A percentile compares a stretch with the other conserved stretches of the same genome.
Conservation (phyloP, 257 asterid species). For the Oldenlandia corymbosa region DNA sequence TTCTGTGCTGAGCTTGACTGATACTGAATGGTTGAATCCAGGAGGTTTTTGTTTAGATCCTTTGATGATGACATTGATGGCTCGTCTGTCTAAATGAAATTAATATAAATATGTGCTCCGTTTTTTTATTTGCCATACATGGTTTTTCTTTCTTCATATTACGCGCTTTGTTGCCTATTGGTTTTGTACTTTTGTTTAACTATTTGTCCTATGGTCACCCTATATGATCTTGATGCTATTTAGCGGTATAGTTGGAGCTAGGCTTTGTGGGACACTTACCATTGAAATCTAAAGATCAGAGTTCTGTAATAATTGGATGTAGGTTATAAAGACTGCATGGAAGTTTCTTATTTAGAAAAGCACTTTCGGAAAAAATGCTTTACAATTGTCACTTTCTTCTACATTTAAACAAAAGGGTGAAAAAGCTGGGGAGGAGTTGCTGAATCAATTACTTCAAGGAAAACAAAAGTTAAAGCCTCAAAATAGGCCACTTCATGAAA, state of each 20-base stretch:
- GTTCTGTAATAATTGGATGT: no score
- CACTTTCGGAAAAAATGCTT: not conserved
- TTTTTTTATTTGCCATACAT: not conserved
- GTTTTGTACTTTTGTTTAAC: not conserved
- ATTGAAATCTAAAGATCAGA: no score
- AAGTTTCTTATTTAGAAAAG: no score
- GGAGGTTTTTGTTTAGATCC: not conserved
- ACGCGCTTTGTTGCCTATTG: not conserved
- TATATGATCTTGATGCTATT: not conserved
- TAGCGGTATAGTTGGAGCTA: not conserved
- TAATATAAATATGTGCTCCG: not conserved
- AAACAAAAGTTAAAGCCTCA: not conserved
- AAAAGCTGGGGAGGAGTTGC: no score
- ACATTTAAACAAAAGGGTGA: not conserved
- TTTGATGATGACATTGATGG: constrained; percentile 1
- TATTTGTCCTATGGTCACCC: not conserved
- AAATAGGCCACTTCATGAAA: not conserved
- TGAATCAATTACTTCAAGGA: not conserved
- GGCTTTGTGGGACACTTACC: no score
- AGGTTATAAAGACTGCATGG: not conserved
- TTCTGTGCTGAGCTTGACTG: not conserved
- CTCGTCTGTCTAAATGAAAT: no score
- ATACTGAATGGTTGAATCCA: not conserved
- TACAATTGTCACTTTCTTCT: not conserved
- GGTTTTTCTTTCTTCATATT: not conserved